Conservation (phyloP, 106 monocot genomes). For the Acorus gramineus region DNA sequence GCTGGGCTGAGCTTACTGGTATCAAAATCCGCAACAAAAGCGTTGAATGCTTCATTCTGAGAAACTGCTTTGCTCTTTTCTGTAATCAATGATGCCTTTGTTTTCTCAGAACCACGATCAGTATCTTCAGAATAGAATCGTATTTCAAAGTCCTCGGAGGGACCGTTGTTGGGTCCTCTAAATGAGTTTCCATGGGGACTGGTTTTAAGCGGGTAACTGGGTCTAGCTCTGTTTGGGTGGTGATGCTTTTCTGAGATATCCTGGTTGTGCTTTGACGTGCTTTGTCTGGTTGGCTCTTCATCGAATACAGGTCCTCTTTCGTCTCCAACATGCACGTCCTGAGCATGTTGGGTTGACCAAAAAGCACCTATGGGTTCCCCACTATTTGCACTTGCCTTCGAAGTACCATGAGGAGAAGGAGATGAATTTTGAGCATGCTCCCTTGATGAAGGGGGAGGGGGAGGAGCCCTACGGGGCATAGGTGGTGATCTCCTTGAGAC, state of each 20-base stretch:
- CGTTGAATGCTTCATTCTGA: slow-evolving; percentile 42
- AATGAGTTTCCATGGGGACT: slow-evolving; percentile 11
- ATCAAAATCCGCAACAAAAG: slow-evolving; percentile 67
- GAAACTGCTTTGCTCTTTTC: slow-evolving; percentile 21
- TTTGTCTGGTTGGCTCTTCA: slow-evolving; percentile 26
- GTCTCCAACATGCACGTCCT: slow-evolving; percentile 22
- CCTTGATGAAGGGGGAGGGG: slow-evolving; percentile 46
- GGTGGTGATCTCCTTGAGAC: slow-evolving; percentile 18
- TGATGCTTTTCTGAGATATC: slow-evolving; percentile 16
- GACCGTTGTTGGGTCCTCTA: slow-evolving; percentile 17
- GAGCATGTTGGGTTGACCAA: slow-evolving; percentile 76
- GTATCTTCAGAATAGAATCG: slow-evolving; percentile 41
- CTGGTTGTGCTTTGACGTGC: slow-evolving; percentile 18
- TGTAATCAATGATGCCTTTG: not conserved
- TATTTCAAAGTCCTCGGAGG: slow-evolving; percentile 63
- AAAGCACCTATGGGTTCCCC: slow-evolving; percentile 50
- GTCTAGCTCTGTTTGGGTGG: slow-evolving; percentile 5
- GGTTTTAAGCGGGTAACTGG: not conserved
- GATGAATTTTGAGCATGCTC: slow-evolving; percentile 17
- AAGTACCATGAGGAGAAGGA: slow-evolving; percentile 16
- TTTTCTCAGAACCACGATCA: slow-evolving; percentile 6
- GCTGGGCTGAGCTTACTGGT: slow-evolving; percentile 21
- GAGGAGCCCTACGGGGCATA: slow-evolving; percentile 54
- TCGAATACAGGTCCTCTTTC: slow-evolving; percentile 43
- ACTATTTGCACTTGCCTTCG: slow-evolving; percentile 15